These are phyloP conservation scores for Pichia kudriavzevii DNA, from an alignment of 1,139 yeast species.

Conservation along the genomic window DNA sequence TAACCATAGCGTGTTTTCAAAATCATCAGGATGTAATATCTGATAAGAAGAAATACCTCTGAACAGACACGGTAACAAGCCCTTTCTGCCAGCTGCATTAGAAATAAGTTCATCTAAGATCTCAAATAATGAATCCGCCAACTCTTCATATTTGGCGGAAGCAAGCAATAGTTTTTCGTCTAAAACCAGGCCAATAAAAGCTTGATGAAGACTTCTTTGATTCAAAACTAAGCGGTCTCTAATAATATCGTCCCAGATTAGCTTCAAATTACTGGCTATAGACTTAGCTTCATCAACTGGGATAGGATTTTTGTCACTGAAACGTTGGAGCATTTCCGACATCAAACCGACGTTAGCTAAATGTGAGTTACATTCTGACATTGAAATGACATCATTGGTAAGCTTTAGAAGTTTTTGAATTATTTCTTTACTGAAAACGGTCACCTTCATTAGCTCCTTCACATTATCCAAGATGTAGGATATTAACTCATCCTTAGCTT, in stretches of 20 bases:
- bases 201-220: slow-evolving; percentile 56
- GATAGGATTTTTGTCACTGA: slow-evolving; percentile 7
- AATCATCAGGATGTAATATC: slow-evolving; percentile 24
- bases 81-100: slow-evolving; percentile 57
- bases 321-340: slow-evolving; percentile 11
- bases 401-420: slow-evolving; percentile 11
- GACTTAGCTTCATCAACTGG: slow-evolving; percentile 10
- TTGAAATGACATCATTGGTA: slow-evolving; percentile 13
- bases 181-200: slow-evolving; percentile 43
- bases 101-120: slow-evolving; percentile 41
- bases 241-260: slow-evolving; percentile 54
- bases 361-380: slow-evolving; percentile 19
- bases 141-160: slow-evolving; percentile 24
- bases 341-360: slow-evolving; percentile 17
- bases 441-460: slow-evolving; percentile 14
- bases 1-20: slow-evolving; percentile 46
- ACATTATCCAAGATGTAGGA: slow-evolving; percentile 16
- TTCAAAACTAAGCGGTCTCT: slow-evolving; percentile 56
- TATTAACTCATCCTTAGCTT: slow-evolving; percentile 36
- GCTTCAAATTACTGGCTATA: slow-evolving; percentile 31
- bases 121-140: slow-evolving; percentile 29
- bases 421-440: slow-evolving; percentile 2
- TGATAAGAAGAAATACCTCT: slow-evolving; percentile 37
- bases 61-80: slow-evolving; percentile 57
- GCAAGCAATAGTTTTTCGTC: slow-evolving; percentile 27